Evolutionary conservation across 257 asterid genomes (phyloP).

Genomic region (Solanum ossicruentum): DNA sequence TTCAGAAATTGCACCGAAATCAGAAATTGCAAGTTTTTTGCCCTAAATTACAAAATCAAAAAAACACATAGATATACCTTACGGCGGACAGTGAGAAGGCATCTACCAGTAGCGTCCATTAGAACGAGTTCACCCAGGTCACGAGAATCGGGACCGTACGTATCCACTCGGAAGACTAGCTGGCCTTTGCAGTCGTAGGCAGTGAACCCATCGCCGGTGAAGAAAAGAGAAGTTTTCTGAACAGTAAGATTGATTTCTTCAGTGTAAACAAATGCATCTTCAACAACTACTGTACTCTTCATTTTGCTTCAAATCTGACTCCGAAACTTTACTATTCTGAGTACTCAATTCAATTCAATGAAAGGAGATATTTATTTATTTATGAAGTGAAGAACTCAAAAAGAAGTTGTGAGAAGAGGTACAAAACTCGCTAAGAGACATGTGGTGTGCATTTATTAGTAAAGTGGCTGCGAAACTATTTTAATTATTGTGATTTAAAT

Average conservation of each 20-base stretch:
- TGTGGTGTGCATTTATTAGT: neutral
- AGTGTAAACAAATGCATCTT: conserved; percentile 21
- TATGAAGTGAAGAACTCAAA: neutral
- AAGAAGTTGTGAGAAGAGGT: neutral
- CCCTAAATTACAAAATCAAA: neutral
- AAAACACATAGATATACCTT: conserved; percentile 24
- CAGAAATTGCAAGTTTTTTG: neutral
- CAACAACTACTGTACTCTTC: conserved; percentile 27
- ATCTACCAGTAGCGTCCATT: conserved; percentile 56
- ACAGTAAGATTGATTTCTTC: conserved; percentile 59
- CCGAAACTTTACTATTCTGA: neutral
- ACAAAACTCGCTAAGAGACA: neutral
- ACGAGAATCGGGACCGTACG: conserved; percentile 39
- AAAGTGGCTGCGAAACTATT: neutral
- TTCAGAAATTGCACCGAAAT: neutral
- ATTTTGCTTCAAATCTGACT: neutral
- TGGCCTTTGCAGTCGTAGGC: conserved; percentile 47
- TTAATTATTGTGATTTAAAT: neutral
- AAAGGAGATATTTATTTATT: neutral
- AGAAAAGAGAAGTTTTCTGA: conserved; percentile 53
- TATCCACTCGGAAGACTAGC: conserved; percentile 61
- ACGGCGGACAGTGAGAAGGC: conserved; percentile 71
- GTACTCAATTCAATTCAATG: neutral
- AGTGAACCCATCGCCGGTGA: conserved; percentile 67
- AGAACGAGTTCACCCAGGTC: conserved; percentile 47